Conservation (phyloP, 1,284 basidiomycete species). For the Meira nashicola region DNA sequence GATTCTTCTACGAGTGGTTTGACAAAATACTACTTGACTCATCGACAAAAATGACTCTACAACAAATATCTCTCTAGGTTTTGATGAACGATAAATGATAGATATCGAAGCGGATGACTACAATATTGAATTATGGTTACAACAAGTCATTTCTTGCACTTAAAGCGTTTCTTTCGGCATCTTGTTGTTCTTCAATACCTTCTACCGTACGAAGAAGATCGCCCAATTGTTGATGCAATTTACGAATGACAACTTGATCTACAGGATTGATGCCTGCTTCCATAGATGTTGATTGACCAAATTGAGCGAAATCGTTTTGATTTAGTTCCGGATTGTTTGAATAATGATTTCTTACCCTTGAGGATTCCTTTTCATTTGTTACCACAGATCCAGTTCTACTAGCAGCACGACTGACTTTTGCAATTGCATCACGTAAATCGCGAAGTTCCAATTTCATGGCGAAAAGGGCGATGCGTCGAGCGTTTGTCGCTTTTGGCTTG, state of each 20-base stretch:
- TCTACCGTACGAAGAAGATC: constrained; percentile 46
- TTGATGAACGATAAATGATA: too few species aligned
- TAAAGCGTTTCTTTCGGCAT: not conserved
- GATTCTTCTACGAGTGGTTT: constrained; percentile 65
- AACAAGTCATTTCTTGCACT: too few species aligned
- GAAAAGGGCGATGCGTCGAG: constrained; percentile 47
- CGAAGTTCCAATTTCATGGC: constrained; percentile 49
- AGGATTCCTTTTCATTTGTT: not conserved
- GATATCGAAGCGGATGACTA: too few species aligned
- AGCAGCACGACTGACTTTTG: constrained; percentile 27
- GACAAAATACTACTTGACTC: constrained; percentile 41
- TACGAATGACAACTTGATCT: constrained; percentile 47
- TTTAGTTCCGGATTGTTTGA: not conserved
- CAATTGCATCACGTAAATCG: constrained; percentile 43
- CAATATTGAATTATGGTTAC: too few species aligned
- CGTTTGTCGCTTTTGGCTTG: constrained; percentile 33
- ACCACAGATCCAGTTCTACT: not conserved
- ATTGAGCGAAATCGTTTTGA: not conserved
- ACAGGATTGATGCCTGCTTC: constrained; percentile 35
- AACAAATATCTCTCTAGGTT: too few species aligned
- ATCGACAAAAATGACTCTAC: constrained; percentile 1
- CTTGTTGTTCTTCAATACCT: constrained; percentile 27
- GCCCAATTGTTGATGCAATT: constrained; percentile 41
- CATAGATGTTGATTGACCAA: not conserved
- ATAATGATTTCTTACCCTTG: too few species aligned